Percentiles rank a stretch among this genome's conserved stretches.
Conservation (phyloP, 2,329 filamentous ascomycete genomes). For the Pestalotiopsis sp. region DNA sequence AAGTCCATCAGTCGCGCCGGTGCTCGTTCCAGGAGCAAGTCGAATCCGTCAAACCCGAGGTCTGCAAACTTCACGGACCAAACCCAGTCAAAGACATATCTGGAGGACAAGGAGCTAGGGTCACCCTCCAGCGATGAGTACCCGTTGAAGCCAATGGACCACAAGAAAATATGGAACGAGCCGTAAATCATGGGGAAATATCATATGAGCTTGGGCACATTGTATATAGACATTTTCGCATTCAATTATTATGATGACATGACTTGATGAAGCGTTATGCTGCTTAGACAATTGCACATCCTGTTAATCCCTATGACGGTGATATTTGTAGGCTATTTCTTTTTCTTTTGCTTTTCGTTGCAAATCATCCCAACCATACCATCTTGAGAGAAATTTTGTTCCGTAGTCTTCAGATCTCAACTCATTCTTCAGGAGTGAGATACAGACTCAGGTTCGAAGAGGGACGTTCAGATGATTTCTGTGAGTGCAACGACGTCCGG, state of each 20-base stretch:
- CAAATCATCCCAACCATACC: too few relatives aligned
- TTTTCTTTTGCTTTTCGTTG: too few relatives aligned
- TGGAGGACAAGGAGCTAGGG: neutral
- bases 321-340: too few relatives aligned
- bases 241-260: neutral
- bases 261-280: too few relatives aligned
- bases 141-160: neutral
- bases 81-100: neutral
- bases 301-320: too few relatives aligned
- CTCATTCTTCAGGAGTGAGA: too few relatives aligned
- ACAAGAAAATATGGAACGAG: constrained; percentile 1
- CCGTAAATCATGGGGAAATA: neutral
- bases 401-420: too few relatives aligned
- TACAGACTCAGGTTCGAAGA: too few relatives aligned
- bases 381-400: too few relatives aligned
- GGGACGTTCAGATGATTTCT: too few relatives aligned
- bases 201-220: neutral
- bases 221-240: neutral
- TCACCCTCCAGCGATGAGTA: neutral
- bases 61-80: neutral
- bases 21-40: neutral
- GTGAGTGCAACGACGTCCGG: too few relatives aligned
- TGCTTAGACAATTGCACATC: too few relatives aligned
- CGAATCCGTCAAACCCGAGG: neutral
- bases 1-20: constrained; percentile 1